A percentile compares a stretch with the other conserved stretches of the same genome.
These are phyloP conservation scores for Aegilops sharonensis DNA, from an alignment of 176 grass and related monocot genomes.

Conservation along the genomic window DNA sequence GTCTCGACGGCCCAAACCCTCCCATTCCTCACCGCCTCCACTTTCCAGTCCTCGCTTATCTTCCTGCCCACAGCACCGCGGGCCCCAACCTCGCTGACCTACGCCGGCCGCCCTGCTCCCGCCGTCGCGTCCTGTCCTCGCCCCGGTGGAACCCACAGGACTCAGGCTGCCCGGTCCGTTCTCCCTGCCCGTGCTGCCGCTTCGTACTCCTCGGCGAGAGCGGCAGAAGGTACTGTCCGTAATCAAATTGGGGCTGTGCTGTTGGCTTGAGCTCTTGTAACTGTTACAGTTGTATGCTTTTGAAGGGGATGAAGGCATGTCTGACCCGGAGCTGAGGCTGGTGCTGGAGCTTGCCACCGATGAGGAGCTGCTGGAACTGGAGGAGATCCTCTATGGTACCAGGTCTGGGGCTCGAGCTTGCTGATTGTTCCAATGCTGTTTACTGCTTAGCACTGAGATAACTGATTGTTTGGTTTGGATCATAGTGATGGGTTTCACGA, in stretches of 20 bases:
- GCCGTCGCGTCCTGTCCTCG: not conserved
- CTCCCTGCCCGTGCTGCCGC: not conserved
- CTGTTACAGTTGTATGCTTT: not conserved
- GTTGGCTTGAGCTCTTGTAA: not conserved
- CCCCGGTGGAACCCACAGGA: not conserved
- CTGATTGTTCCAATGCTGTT: not conserved
- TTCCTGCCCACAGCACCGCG: not conserved
- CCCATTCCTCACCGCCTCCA: not conserved
- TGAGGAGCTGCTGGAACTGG: conserved; percentile 73
- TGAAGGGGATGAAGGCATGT: conserved; percentile 43
- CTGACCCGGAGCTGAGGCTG: conserved; percentile 78
- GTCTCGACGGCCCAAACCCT: not conserved
- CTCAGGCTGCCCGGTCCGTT: not conserved
- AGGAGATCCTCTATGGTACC: conserved; percentile 82
- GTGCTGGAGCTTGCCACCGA: conserved; percentile 88
- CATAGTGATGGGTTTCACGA: not conserved
- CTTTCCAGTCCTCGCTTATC: not conserved
- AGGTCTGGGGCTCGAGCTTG: conserved; percentile 46
- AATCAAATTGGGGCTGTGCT: not conserved
- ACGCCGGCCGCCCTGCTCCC: not conserved
- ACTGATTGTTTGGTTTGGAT: not conserved
- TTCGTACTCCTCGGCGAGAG: not conserved
- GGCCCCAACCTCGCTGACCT: not conserved
- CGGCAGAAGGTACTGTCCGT: conserved; percentile 21
- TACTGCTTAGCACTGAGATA: not conserved